Conservation (phyloP, 768 basidiomycete species). For the Hygrophoropsis aurantiaca region DNA sequence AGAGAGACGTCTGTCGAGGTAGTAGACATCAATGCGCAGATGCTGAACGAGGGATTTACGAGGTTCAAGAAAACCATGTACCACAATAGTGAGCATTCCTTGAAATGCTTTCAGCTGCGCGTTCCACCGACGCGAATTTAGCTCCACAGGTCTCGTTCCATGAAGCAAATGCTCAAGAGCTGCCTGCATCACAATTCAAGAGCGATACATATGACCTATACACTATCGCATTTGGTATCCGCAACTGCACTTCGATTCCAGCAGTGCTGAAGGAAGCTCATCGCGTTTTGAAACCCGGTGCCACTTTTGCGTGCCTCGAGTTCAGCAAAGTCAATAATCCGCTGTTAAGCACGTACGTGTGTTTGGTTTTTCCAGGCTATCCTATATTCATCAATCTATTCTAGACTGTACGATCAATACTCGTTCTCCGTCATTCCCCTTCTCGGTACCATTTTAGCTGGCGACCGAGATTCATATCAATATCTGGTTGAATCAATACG, state of each 20-base stretch:
- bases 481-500: conserved; percentile 98
- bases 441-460: conserved; percentile 94
- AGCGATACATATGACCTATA: conserved; percentile 91
- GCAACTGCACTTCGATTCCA: conserved; percentile 93
- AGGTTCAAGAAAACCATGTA: conserved; percentile 98
- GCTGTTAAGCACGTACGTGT: conserved; percentile 77
- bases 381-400: conserved; percentile 7
- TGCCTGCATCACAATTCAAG: conserved; percentile 65
- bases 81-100: conserved; percentile 74
- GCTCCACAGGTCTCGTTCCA: conserved; percentile 92
- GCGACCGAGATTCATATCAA: conserved; percentile 93
- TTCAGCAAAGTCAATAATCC: conserved; percentile 94
- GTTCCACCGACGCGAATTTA: conserved; percentile 27
- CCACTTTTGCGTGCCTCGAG: conserved; percentile 92
- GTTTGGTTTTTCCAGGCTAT: not conserved
- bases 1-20: conserved; percentile 87
- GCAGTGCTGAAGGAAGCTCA: conserved; percentile 86
- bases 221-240: conserved; percentile 97
- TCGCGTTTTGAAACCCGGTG: conserved; percentile 94
- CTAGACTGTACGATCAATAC: conserved; percentile 89
- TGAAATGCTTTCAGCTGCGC: not conserved
- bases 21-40: conserved; percentile 93
- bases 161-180: conserved; percentile 87
- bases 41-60: conserved; percentile 89
- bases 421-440: conserved; percentile 95